These are phyloP conservation scores for Penicillium brasilianum DNA, from an alignment of 2,329 filamentous ascomycete species.

Conservation along the genomic window DNA sequence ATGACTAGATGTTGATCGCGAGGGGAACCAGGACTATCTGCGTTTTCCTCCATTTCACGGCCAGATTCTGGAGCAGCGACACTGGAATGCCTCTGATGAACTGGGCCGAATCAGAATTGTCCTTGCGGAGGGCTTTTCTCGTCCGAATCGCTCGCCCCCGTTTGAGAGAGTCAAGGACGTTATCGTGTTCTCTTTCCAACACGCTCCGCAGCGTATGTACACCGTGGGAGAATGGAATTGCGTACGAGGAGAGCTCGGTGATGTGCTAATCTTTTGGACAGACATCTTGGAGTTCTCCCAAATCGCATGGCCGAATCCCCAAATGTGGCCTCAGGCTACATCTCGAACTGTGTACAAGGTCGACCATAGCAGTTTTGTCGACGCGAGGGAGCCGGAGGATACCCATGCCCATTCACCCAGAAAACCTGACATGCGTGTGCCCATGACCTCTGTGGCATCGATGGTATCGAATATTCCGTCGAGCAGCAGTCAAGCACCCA, in stretches of 20 bases:
- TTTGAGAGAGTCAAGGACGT: constrained; percentile 74
- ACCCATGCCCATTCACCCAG: constrained; percentile 68
- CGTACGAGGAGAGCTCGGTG: background rate
- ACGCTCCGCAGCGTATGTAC: constrained; percentile 73
- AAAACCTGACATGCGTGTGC: constrained; percentile 31
- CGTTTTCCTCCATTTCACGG: constrained; percentile 74
- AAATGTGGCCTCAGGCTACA: constrained; percentile 65
- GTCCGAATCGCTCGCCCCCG: constrained; percentile 52
- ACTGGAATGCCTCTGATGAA: constrained; percentile 74
- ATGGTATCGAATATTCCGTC: constrained; percentile 24
- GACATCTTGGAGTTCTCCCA: constrained; percentile 73
- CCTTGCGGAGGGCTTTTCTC: constrained; percentile 73
- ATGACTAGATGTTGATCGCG: constrained; percentile 54
- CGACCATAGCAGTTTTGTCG: constrained; percentile 29
- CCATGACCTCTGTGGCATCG: background rate
- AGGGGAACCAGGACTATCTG: constrained; percentile 65
- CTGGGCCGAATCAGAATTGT: constrained; percentile 77
- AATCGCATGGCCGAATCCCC: constrained; percentile 79
- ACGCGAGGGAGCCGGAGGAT: constrained; percentile 56
- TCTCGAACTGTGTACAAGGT: constrained; percentile 46
- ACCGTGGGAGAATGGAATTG: constrained; percentile 11
- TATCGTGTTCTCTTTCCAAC: constrained; percentile 81
- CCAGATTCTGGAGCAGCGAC: constrained; percentile 69
- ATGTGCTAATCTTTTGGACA: constrained; percentile 41
- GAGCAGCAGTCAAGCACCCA: constrained; percentile 22